phyloP scores from a whole-genome alignment of 306 rosid species.

The Delonix regia region DNA sequence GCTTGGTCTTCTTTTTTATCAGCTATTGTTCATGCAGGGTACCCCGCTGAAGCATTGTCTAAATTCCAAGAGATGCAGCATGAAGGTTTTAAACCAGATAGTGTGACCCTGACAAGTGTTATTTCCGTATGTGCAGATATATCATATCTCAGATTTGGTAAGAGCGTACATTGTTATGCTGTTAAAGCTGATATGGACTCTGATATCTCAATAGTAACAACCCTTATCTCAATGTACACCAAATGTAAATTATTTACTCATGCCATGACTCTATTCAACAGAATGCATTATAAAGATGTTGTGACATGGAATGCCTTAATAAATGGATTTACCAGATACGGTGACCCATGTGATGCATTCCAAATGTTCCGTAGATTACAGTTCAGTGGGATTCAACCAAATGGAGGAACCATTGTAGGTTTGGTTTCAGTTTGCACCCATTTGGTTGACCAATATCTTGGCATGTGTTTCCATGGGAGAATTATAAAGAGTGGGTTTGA shows the following conservation, averaged over 20 bases:
- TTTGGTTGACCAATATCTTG: constrained; percentile 43
- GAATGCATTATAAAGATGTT: constrained; percentile 56
- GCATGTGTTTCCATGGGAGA: constrained; percentile 59
- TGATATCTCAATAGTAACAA: constrained; percentile 51
- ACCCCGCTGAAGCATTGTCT: constrained; percentile 55
- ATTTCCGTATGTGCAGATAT: constrained; percentile 61
- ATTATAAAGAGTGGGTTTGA: constrained; percentile 58
- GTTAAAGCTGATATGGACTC: constrained; percentile 53
- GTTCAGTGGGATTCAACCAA: constrained; percentile 52
- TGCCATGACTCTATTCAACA: constrained; percentile 51
- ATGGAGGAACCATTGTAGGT: constrained; percentile 61
- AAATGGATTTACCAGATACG: constrained; percentile 54
- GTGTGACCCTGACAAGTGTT: constrained; percentile 44
- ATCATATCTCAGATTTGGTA: constrained; percentile 52
- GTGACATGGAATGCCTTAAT: constrained; percentile 77
- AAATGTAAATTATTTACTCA: constrained; percentile 45
- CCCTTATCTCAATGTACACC: constrained; percentile 65
- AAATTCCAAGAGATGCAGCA: constrained; percentile 51
- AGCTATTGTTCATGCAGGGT: constrained; percentile 64
- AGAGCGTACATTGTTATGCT: constrained; percentile 58
- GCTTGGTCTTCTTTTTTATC: constrained; percentile 71
- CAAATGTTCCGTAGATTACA: constrained; percentile 49
- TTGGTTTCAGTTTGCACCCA: constrained; percentile 54
- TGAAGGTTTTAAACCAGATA: constrained; percentile 54
- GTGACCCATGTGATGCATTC: constrained; percentile 50